These are phyloP conservation scores for Fusarium sp. DNA, from an alignment of 2,329 filamentous ascomycete species.

Conservation along the genomic window DNA sequence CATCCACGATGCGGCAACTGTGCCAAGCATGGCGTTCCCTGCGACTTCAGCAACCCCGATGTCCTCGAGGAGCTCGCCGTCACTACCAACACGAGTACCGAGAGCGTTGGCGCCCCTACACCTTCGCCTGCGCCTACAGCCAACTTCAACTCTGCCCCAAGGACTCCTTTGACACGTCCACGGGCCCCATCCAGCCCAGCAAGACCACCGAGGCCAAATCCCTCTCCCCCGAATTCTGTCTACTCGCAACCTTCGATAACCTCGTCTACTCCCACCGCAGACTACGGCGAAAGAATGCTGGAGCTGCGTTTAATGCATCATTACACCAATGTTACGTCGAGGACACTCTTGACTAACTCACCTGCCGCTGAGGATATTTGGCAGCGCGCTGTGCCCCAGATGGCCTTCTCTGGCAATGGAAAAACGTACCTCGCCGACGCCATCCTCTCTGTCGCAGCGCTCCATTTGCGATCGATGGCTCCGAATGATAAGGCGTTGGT, in stretches of 20 bases:
- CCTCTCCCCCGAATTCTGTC: conserved; percentile 47
- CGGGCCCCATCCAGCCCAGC: conserved; percentile 34
- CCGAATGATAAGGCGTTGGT: conserved; percentile 69
- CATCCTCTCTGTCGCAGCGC: conserved; percentile 69
- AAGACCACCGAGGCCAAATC: conserved; percentile 37
- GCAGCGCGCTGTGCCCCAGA: conserved; percentile 66
- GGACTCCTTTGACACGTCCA: conserved; percentile 39
- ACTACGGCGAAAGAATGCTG: conserved; percentile 58
- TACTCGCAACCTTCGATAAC: conserved; percentile 45
- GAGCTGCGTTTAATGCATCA: conserved; percentile 72
- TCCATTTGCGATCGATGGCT: conserved; percentile 65
- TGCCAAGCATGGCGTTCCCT: conserved; percentile 71
- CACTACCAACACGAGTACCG: conserved; percentile 48
- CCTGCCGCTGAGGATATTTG: conserved; percentile 65
- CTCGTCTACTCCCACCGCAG: conserved; percentile 46
- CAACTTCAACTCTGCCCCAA: conserved; percentile 35
- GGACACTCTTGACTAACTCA: conserved; percentile 65
- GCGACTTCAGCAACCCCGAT: conserved; percentile 68
- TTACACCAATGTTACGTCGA: conserved; percentile 67
- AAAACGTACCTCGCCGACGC: conserved; percentile 69
- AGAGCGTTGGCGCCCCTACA: conserved; percentile 39
- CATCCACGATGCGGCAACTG: conserved; percentile 73
- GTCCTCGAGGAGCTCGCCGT: conserved; percentile 56
- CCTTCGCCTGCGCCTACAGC: conserved; percentile 37
- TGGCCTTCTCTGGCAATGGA: conserved; percentile 67